Evolutionary conservation across 768 basidiomycete genomes (phyloP), one percentile per base, ranked within the genome.

Genomic region (Leccinellum rugosiceps): DNA sequence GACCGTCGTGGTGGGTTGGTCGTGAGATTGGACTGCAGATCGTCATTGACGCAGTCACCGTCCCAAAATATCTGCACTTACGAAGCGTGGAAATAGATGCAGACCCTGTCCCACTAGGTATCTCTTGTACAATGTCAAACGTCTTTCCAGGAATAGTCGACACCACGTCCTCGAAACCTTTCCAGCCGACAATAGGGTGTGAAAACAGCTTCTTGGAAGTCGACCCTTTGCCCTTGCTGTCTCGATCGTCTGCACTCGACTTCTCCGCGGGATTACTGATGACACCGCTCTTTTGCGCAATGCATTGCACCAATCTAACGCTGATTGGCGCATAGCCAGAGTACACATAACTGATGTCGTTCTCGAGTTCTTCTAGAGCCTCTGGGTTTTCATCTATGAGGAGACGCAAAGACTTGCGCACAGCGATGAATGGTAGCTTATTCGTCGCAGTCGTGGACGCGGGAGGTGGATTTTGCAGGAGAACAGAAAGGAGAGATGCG

Each of bases 301-400:
- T 78, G 69, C 94, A 94, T 74, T 98, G 97, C 3, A 98, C 88
- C 8, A 98, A 81, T 32, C 97, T 84, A 25, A 98, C 74, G 69
- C 88, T 92, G 62, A 98, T 84, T 14, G 97, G 97, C 1, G 97
- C 96, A 71, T 94, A 98, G 19, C 96, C 97, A 1, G 94, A 97
- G 75, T 97, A 99, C 34, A 93, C 91, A 70, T 91, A 98, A 59
- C 91, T 88, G 71, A 98, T 92, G 72, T 99, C 97, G 68, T 92
- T 92, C 68, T 97, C 94, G 32, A 89, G 80, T 66, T 90, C 89
- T 59, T 89, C 90, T 28, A 87, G 72, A 9, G 83, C 84, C 64
- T 92, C 90, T 48, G 82, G 80, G 58, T 77, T 85, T 58, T 94
- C 92, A 62, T 98, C 96, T 66, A 97, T 92, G 15, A 98, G 79